A percentile compares a stretch with the other conserved stretches of the same genome.
Evolutionary conservation across 2,329 filamentous ascomycete genomes (phyloP).

Genomic region (Pestalotiopsis sp.): DNA sequence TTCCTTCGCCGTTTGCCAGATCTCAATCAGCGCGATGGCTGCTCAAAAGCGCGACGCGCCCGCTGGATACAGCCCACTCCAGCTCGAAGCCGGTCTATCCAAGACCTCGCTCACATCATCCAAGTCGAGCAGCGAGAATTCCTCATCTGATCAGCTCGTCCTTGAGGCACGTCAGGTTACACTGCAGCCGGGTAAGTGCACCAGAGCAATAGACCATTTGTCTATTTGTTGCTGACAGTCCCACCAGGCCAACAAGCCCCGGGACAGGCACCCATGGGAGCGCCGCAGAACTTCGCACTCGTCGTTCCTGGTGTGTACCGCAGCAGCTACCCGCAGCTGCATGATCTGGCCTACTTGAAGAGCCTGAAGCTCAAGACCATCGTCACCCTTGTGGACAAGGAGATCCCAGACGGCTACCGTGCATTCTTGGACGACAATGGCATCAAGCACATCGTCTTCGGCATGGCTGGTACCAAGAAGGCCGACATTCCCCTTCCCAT

Average conservation of each 20-base stretch:
- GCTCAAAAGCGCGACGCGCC: not conserved
- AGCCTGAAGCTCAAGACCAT: constrained; percentile 76
- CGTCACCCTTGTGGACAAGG: constrained; percentile 68
- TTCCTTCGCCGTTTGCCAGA: not conserved
- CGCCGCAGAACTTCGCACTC: constrained; percentile 74
- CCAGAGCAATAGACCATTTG: not conserved
- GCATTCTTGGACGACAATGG: constrained; percentile 66
- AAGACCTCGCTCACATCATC: not conserved
- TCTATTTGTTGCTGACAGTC: not conserved
- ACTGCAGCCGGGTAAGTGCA: not conserved
- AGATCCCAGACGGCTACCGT: constrained; percentile 54
- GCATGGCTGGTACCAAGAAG: constrained; percentile 89
- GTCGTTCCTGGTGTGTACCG: constrained; percentile 78
- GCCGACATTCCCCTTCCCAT: constrained; percentile 66
- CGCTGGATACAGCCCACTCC: not conserved
- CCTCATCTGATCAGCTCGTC: not conserved
- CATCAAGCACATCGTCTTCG: constrained; percentile 75
- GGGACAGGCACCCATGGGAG: not conserved
- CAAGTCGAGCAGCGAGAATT: not conserved
- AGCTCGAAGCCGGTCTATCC: constrained; percentile 1
- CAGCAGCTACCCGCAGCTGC: constrained; percentile 75
- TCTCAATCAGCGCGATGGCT: not conserved
- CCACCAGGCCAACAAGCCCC: not conserved
- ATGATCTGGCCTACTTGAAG: constrained; percentile 72
- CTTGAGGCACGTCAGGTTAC: not conserved